Evolutionary conservation across 345 rosid genomes (phyloP).

Genomic region (Physaria fendleri): DNA sequence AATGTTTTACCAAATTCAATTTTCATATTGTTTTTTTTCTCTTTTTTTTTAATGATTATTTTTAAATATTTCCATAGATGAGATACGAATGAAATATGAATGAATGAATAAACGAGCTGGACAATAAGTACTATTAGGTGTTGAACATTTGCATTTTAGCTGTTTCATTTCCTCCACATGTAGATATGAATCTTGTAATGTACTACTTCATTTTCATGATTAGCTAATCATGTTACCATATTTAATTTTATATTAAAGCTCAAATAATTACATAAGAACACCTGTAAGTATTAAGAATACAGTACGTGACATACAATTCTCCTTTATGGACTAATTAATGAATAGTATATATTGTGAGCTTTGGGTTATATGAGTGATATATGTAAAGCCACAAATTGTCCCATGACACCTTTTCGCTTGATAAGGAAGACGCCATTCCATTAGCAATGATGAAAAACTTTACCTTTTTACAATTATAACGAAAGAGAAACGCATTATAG

Average conservation of each 20-base stretch:
- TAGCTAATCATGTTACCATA: slow-evolving; percentile 5
- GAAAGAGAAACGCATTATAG: slow-evolving; percentile 10
- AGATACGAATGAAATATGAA: background rate
- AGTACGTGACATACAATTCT: slow-evolving; percentile 14
- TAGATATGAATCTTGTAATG: slow-evolving; percentile 6
- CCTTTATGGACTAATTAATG: slow-evolving; percentile 1
- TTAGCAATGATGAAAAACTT: slow-evolving; percentile 15
- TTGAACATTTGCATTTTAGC: slow-evolving; percentile 15
- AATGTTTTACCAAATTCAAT: background rate
- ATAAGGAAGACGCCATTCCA: slow-evolving; percentile 32
- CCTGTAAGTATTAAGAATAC: slow-evolving; percentile 15
- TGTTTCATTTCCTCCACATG: background rate
- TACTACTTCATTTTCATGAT: slow-evolving; percentile 9
- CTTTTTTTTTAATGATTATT: too few relatives aligned
- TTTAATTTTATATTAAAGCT: background rate
- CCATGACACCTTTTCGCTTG: slow-evolving; percentile 25
- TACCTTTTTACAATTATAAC: slow-evolving; percentile 9
- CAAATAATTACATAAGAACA: background rate
- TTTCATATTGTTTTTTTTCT: background rate
- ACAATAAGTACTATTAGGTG: slow-evolving; percentile 4
- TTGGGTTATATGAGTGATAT: slow-evolving; percentile 16
- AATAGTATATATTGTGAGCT: background rate
- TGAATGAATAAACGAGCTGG: slow-evolving; percentile 8
- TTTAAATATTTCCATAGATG: background rate
- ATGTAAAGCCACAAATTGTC: slow-evolving; percentile 18